phyloP scores from a whole-genome alignment of 2,329 filamentous ascomycete genomes.

The Dendryphion nanum region DNA sequence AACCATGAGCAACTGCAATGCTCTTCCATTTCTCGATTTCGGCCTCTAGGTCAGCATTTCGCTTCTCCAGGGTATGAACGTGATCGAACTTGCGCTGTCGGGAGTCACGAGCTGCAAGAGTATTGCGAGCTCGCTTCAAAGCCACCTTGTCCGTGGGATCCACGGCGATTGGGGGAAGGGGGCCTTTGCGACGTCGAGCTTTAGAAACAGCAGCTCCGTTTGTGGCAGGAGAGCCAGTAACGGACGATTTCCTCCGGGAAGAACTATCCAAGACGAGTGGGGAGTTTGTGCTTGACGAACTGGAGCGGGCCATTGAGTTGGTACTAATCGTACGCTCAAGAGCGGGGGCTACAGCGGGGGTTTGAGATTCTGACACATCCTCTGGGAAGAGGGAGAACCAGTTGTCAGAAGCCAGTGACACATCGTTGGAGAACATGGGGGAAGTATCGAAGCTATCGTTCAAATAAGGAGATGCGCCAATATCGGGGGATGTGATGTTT shows the following conservation, averaged over 20 bases:
- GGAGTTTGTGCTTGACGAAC: constrained; percentile 36
- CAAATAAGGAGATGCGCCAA: constrained; percentile 70
- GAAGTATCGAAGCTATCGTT: constrained; percentile 72
- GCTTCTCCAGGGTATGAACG: constrained; percentile 70
- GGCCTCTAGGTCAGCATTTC: constrained; percentile 67
- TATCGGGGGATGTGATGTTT: constrained; percentile 76
- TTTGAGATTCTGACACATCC: constrained; percentile 1
- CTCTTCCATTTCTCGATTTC: constrained; percentile 44
- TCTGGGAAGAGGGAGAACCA: constrained; percentile 72
- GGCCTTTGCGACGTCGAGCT: constrained; percentile 75
- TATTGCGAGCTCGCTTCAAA: constrained; percentile 91
- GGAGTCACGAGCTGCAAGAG: constrained; percentile 89
- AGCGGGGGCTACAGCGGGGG: constrained; percentile 8
- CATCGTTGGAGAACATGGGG: constrained; percentile 64
- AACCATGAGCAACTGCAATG: constrained; percentile 39
- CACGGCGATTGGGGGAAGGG: constrained; percentile 73
- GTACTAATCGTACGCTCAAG: constrained; percentile 45
- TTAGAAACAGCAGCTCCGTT: constrained; percentile 71
- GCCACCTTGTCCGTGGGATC: constrained; percentile 74
- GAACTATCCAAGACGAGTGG: constrained; percentile 36
- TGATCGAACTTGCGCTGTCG: constrained; percentile 80
- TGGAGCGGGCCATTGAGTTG: constrained; percentile 36
- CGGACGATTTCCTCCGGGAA: constrained; percentile 42
- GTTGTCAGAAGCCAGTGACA: constrained; percentile 56
- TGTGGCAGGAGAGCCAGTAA: constrained; percentile 52